These are phyloP conservation scores for Xylaria multiplex DNA, from an alignment of 2,329 filamentous ascomycete species.

Conservation along the genomic window DNA sequence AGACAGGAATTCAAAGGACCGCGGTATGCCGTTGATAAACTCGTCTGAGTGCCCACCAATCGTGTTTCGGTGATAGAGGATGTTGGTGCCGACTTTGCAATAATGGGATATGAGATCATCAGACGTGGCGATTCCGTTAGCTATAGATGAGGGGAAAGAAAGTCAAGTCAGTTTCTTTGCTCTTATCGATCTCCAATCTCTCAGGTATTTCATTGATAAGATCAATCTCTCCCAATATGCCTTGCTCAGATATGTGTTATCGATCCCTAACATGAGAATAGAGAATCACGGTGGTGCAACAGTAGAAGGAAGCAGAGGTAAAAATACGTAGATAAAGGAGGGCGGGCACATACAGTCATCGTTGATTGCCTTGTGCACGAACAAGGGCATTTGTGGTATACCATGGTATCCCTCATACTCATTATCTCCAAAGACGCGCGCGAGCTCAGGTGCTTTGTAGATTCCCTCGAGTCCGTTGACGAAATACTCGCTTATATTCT, in stretches of 20 bases:
- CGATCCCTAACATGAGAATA: background rate
- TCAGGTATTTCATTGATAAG: background rate
- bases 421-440: constrained; percentile 17
- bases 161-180: background rate
- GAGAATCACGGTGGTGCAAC: background rate
- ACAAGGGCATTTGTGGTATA: constrained; percentile 26
- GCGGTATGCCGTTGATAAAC: constrained; percentile 12
- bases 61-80: constrained; percentile 26
- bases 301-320: background rate
- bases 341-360: constrained; percentile 19
- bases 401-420: constrained; percentile 19
- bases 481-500: constrained; percentile 23
- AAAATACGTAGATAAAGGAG: background rate
- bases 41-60: constrained; percentile 20
- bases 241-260: background rate
- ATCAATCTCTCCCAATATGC: background rate
- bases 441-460: constrained; percentile 4
- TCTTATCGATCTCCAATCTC: background rate
- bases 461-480: constrained; percentile 9
- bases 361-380: constrained; percentile 24
- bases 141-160: background rate
- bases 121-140: constrained; percentile 18
- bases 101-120: constrained; percentile 23
- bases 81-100: constrained; percentile 19
- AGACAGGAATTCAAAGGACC: constrained; percentile 14